Percentiles rank a stretch among this genome's conserved stretches.
phyloP scores from a whole-genome alignment of 768 basidiomycete genomes.

The Boletus rubropictus region DNA sequence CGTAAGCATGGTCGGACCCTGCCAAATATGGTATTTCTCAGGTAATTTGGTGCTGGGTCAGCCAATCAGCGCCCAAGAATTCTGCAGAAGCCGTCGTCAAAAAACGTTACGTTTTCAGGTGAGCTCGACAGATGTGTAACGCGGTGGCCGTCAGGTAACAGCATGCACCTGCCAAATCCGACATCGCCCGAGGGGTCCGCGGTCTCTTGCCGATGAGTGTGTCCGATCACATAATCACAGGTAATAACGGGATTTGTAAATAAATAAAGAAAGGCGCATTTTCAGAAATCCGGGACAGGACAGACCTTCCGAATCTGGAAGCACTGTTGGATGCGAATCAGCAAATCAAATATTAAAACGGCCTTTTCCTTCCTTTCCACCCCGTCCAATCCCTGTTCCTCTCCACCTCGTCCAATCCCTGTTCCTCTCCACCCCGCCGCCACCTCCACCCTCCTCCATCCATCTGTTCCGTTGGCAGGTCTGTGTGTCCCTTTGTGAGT shows the following conservation, averaged over 20 bases:
- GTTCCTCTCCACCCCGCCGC: conserved; percentile 18
- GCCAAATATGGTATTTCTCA: too few species aligned
- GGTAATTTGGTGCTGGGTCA: too few species aligned
- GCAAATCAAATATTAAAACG: conserved; percentile 37
- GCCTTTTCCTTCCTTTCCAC: conserved; percentile 21
- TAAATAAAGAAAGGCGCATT: conserved; percentile 22
- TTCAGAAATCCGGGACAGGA: conserved; percentile 26
- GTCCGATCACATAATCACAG: conserved; percentile 24
- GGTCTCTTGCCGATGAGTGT: conserved; percentile 27
- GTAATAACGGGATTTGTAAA: conserved; percentile 31
- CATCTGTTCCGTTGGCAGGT: background rate
- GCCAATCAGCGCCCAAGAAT: too few species aligned
- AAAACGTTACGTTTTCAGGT: too few species aligned
- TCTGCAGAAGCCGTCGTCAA: too few species aligned
- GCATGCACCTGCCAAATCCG: conserved; percentile 19
- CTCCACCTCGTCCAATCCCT: conserved; percentile 25
- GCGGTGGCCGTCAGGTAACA: conserved; percentile 23
- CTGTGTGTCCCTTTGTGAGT: conserved; percentile 7
- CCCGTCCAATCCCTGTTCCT: conserved; percentile 23
- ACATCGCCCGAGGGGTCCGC: conserved; percentile 30
- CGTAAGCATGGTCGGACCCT: too few species aligned
- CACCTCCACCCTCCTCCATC: conserved; percentile 16
- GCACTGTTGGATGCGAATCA: conserved; percentile 30
- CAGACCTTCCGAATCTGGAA: conserved; percentile 13
- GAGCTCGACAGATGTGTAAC: conserved; percentile 23